These are phyloP conservation scores for Tritrichomonas musculus DNA, from an alignment of 208 protist genomes.

Conservation along the genomic window DNA sequence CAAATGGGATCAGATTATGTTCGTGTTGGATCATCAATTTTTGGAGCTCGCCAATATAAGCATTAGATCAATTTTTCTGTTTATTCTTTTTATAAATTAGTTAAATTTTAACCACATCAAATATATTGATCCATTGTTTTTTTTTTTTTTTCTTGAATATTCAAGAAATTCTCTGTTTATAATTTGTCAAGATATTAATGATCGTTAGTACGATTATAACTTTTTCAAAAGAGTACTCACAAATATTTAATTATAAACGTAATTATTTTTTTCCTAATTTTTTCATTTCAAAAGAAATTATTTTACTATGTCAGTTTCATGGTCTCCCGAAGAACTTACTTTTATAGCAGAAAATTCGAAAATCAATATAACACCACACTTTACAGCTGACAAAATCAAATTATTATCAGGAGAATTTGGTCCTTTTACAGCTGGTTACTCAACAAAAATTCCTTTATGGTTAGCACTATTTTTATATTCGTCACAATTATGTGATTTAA, in stretches of 20 bases:
- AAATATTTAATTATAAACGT: too few relatives aligned
- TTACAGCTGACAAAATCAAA: background rate
- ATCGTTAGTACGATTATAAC: too few relatives aligned
- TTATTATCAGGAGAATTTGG: background rate
- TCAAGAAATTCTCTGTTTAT: too few relatives aligned
- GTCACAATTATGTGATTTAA: background rate
- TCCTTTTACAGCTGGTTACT: background rate
- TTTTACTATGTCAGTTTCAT: background rate
- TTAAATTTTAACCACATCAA: too few relatives aligned
- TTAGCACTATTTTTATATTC: background rate
- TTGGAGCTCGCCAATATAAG: slow-evolving; percentile 46
- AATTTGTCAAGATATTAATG: too few relatives aligned
- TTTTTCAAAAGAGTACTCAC: too few relatives aligned
- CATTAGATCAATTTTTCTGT: too few relatives aligned
- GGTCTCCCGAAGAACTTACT: background rate
- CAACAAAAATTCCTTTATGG: background rate
- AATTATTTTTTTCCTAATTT: too few relatives aligned
- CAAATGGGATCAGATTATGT: slow-evolving; percentile 46
- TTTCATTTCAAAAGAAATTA: too few relatives aligned
- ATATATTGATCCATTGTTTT: too few relatives aligned
- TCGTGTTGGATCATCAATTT: slow-evolving; percentile 57
- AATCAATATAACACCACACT: background rate
- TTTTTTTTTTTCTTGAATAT: too few relatives aligned
- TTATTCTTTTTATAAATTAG: too few relatives aligned
- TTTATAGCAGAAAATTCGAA: background rate